These are phyloP conservation scores for Penicillium expansum DNA, from an alignment of 2,329 filamentous ascomycete species.

Conservation along the genomic window DNA sequence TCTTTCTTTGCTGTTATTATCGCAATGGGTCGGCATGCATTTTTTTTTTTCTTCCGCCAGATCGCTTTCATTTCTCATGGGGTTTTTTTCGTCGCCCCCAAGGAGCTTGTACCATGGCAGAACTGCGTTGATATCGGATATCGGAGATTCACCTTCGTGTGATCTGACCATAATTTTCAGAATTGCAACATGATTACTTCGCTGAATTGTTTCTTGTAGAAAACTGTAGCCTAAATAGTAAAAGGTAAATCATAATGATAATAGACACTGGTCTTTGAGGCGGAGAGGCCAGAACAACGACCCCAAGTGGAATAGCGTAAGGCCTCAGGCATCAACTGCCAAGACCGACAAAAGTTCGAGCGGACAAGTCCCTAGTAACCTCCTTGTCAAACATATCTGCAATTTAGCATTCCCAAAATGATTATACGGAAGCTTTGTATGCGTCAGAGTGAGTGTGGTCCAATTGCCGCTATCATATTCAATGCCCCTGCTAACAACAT, in stretches of 20 bases:
- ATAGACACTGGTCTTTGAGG: background rate
- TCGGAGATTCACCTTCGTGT: constrained; percentile 3
- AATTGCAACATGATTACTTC: constrained; percentile 12
- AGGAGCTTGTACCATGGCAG: constrained; percentile 14
- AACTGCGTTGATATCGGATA: constrained; percentile 17
- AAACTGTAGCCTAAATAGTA: background rate
- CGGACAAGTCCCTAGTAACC: constrained; percentile 24
- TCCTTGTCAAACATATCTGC: constrained; percentile 15
- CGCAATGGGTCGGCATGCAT: constrained; percentile 17
- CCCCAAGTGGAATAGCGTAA: constrained; percentile 5
- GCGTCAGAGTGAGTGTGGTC: constrained; percentile 39
- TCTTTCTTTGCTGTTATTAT: constrained; percentile 14
- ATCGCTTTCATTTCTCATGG: constrained; percentile 11
- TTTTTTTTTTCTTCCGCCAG: constrained; percentile 6
- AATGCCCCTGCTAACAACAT: constrained; percentile 13
- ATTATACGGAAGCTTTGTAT: constrained; percentile 41
- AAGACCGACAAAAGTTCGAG: constrained; percentile 40
- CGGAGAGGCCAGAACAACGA: constrained; percentile 9
- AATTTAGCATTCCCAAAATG: constrained; percentile 32
- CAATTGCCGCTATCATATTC: background rate
- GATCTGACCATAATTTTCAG: constrained; percentile 10
- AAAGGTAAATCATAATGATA: background rate
- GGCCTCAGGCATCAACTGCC: constrained; percentile 32
- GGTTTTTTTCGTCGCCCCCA: background rate
- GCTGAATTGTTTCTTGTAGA: background rate